Percentiles rank a stretch among this genome's conserved stretches.
phyloP scores from a whole-genome alignment of 2,329 filamentous ascomycete species.

The Salinomyces thailandicus region DNA sequence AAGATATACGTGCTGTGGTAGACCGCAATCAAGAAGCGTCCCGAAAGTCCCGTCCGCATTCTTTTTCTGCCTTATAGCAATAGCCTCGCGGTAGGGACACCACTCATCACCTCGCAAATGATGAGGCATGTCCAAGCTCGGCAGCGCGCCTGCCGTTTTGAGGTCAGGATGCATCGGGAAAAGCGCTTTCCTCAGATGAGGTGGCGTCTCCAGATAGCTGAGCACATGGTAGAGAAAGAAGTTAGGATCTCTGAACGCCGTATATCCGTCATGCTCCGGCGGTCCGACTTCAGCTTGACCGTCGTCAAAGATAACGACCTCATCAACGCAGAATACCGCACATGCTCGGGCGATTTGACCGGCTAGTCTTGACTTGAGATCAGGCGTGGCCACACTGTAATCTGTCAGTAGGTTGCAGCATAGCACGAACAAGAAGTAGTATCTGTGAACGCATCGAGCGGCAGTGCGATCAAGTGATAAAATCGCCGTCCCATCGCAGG shows the following conservation, averaged over 20 bases:
- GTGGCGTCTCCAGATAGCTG: constrained; percentile 73
- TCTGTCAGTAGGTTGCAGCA: not conserved
- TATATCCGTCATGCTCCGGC: constrained; percentile 41
- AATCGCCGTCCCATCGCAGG: no score
- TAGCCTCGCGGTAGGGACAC: constrained; percentile 69
- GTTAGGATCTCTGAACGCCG: constrained; percentile 62
- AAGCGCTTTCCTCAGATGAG: constrained; percentile 64
- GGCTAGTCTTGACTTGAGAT: constrained; percentile 62
- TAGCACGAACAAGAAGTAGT: not conserved
- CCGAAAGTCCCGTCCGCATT: constrained; percentile 27
- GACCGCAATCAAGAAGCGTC: constrained; percentile 42
- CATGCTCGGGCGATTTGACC: constrained; percentile 71
- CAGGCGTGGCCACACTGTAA: constrained; percentile 56
- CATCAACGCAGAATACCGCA: constrained; percentile 74
- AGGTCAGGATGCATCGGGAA: constrained; percentile 74
- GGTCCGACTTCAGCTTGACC: constrained; percentile 30
- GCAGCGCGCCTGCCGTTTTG: constrained; percentile 59
- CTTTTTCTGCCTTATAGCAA: constrained; percentile 41
- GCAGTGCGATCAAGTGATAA: not conserved
- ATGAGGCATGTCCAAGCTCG: constrained; percentile 74
- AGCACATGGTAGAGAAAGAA: constrained; percentile 73
- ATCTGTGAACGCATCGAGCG: not conserved
- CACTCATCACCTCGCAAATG: constrained; percentile 68
- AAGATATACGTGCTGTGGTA: constrained; percentile 42
- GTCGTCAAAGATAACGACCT: constrained; percentile 75